A percentile compares a stretch with the other conserved stretches of the same genome.
Evolutionary conservation across 2,329 filamentous ascomycete species (phyloP).

Genomic region (Aureobasidium sp.): DNA sequence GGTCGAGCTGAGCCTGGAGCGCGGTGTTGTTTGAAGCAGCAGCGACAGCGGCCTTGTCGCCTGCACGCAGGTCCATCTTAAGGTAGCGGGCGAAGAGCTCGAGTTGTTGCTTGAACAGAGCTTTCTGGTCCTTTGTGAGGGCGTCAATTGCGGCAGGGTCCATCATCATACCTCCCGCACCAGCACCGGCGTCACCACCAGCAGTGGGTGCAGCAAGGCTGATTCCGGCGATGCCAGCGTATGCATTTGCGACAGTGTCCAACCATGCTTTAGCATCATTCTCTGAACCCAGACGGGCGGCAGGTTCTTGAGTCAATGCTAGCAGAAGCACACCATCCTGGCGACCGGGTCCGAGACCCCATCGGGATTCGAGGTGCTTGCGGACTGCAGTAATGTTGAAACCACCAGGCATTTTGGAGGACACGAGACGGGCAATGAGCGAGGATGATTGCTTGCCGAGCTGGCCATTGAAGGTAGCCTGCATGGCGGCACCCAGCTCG

Average conservation of each 20-base stretch:
- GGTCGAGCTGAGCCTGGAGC: conserved; percentile 84
- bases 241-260: conserved; percentile 82
- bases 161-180: conserved; percentile 95
- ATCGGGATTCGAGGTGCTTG: conserved; percentile 91
- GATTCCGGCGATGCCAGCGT: conserved; percentile 75
- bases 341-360: conserved; percentile 77
- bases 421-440: conserved; percentile 87
- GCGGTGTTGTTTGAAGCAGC: conserved; percentile 80
- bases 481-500: conserved; percentile 90
- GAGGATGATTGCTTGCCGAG: conserved; percentile 94
- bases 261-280: conserved; percentile 87
- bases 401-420: conserved; percentile 98
- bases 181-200: conserved; percentile 64
- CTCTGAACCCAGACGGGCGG: conserved; percentile 81
- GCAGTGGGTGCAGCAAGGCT: conserved; percentile 67
- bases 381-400: conserved; percentile 97
- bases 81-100: conserved; percentile 92
- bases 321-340: conserved; percentile 87
- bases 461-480: conserved; percentile 97
- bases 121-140: conserved; percentile 90
- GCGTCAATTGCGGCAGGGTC: conserved; percentile 95
- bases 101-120: conserved; percentile 96
- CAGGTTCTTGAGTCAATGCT: conserved; percentile 86
- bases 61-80: conserved; percentile 93
- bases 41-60: conserved; percentile 84